Conservation (phyloP, 768 basidiomycete genomes). For the Lentinula guzmanii region DNA sequence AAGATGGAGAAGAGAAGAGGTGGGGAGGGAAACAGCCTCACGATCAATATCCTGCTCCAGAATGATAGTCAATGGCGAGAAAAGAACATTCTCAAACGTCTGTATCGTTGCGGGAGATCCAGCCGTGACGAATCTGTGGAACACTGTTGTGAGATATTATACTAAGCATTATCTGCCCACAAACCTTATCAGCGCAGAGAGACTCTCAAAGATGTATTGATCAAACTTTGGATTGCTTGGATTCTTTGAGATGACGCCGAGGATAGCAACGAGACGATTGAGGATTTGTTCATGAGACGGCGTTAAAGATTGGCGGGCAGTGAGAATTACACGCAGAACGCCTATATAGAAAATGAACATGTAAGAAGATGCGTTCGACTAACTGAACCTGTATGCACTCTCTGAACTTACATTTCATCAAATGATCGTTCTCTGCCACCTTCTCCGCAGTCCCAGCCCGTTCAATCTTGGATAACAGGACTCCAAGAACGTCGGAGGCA, state of each 20-base stretch:
- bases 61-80: conserved; percentile 83
- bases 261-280: conserved; percentile 70
- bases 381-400: neutral
- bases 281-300: conserved; percentile 64
- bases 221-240: conserved; percentile 98
- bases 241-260: conserved; percentile 88
- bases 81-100: conserved; percentile 75
- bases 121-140: conserved; percentile 69
- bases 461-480: conserved; percentile 77
- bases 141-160: neutral
- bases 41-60: conserved; percentile 92
- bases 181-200: conserved; percentile 88
- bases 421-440: conserved; percentile 93
- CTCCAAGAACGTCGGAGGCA: conserved; percentile 65
- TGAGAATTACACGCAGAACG: conserved; percentile 89
- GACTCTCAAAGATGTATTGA: conserved; percentile 94
- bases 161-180: neutral
- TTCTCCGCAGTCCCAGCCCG: conserved; percentile 78
- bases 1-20: neutral
- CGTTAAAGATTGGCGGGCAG: conserved; percentile 72
- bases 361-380: too few relatives aligned
- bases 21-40: conserved; percentile 26
- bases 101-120: conserved; percentile 61
- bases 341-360: conserved; percentile 37
- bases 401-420: conserved; percentile 88